Base-by-base conservation (phyloP, 768 basidiomycete genomes). In the Hericium erinaceus region DNA sequence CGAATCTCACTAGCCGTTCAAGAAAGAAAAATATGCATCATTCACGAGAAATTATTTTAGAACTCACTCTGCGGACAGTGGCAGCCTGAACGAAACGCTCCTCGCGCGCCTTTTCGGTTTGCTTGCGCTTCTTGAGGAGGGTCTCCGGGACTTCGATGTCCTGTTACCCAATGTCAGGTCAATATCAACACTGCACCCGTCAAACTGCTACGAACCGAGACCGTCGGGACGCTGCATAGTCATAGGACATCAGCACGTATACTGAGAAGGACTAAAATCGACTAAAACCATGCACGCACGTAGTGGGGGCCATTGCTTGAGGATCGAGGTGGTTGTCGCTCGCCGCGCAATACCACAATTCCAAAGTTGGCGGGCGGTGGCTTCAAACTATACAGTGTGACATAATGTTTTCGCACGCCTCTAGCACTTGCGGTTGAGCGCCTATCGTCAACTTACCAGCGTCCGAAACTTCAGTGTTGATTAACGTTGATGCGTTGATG, bases 71-170 rank as follows among this genome's bases (percentile, higher is more conserved):
- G 70, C 89, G 87, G 63, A 93, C 92, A 65, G 86, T 87, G 44
- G 77, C 71, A 22, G 89, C 91, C 60, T 89, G 89, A 64, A 79
- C 84, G 64, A 95, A 80, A 67, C 90, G 92, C 70, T 95, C 93
- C 79, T 95, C 93, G 68, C 92, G 82, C 62, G 87, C 89, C 80
- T 95, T 95, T 80, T 95, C 92, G 69, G 86, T 95, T 78, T 93
- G 89, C 79, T 95, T 94, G 78, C 95, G 87, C 81, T 95, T 98
- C 84, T 97, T 98, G 80, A 98, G 92, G 80, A 98, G 86, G 70
- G 95, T 98, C 87, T 97, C 95, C 73, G 95, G 95, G 77, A 95
- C 95, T 84, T 95, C 89, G 73, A 97, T 85, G 70, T 85, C 83
- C 90, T 92, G 67, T 60, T 60, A 33, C 57, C 10, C 39, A 39